These are phyloP conservation scores for Pythium plurisporium DNA, from an alignment of 352 stramenopile species.

Conservation along the genomic window DNA sequence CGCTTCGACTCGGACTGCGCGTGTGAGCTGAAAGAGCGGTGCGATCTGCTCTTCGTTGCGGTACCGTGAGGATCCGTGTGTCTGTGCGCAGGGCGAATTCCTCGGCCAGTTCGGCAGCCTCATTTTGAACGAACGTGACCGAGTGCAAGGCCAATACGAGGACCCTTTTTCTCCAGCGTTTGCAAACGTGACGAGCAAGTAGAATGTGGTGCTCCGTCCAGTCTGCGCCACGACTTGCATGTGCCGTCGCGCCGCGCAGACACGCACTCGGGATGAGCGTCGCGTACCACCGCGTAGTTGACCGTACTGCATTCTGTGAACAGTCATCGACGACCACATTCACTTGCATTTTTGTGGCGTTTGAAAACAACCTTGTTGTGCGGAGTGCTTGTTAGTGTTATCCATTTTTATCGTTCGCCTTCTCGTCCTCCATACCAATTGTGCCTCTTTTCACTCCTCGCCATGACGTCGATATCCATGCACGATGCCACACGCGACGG, in stretches of 20 bases:
- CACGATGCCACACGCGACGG: too few species aligned
- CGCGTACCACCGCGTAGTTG: too few species aligned
- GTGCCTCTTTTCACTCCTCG: too few species aligned
- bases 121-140: slow-evolving; percentile 20
- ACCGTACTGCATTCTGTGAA: too few species aligned
- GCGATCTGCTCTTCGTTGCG: slow-evolving; percentile 36
- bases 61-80: slow-evolving; percentile 33
- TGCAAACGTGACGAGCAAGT: slow-evolving; percentile 36
- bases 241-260: slow-evolving; percentile 20
- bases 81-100: slow-evolving; percentile 54
- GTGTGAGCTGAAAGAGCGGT: slow-evolving; percentile 38
- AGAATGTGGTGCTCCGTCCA: slow-evolving; percentile 65
- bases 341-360: too few species aligned
- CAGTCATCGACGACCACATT: too few species aligned
- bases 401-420: too few species aligned
- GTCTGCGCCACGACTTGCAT: slow-evolving; percentile 54
- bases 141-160: slow-evolving; percentile 28
- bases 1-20: slow-evolving; percentile 50
- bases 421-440: too few species aligned
- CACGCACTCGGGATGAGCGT: too few species aligned
- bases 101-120: slow-evolving; percentile 54
- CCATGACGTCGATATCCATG: too few species aligned
- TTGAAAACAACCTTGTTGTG: too few species aligned
- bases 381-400: too few species aligned
- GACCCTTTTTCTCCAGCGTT: slow-evolving; percentile 44